A percentile compares a stretch with the other conserved stretches of the same genome.
These are phyloP conservation scores for Zymoseptoria crescenta DNA, from an alignment of 2,329 filamentous ascomycete species.

Conservation along the genomic window DNA sequence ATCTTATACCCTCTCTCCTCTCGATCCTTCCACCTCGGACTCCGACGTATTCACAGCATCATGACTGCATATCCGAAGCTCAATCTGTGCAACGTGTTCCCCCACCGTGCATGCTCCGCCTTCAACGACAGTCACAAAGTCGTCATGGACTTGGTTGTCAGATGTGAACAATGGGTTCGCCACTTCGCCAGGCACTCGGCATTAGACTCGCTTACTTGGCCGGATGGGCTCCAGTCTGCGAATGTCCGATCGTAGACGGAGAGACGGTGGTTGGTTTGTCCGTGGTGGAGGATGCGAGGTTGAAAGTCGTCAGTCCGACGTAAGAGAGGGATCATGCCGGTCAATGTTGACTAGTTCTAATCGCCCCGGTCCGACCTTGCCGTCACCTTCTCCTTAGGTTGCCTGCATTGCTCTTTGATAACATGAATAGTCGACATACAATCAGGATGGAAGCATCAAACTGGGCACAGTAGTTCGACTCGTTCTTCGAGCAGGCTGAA, in stretches of 20 bases:
- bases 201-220: background rate
- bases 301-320: background rate
- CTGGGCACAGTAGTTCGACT: background rate
- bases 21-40: background rate
- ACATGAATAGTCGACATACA: background rate
- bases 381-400: background rate
- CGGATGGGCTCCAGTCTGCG: background rate
- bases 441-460: background rate
- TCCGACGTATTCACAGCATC: background rate
- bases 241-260: background rate
- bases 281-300: background rate
- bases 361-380: no score
- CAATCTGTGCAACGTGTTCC: background rate
- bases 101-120: background rate
- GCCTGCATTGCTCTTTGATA: conserved; percentile 4
- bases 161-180: background rate
- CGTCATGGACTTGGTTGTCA: background rate
- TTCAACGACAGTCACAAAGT: background rate
- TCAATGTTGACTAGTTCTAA: no score
- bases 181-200: background rate
- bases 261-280: background rate
- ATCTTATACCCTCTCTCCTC: background rate
- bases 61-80: background rate
- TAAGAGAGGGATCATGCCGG: no score
- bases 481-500: background rate